Conservation (phyloP, 2,329 filamentous ascomycete species). For the Calonectria crousiana region DNA sequence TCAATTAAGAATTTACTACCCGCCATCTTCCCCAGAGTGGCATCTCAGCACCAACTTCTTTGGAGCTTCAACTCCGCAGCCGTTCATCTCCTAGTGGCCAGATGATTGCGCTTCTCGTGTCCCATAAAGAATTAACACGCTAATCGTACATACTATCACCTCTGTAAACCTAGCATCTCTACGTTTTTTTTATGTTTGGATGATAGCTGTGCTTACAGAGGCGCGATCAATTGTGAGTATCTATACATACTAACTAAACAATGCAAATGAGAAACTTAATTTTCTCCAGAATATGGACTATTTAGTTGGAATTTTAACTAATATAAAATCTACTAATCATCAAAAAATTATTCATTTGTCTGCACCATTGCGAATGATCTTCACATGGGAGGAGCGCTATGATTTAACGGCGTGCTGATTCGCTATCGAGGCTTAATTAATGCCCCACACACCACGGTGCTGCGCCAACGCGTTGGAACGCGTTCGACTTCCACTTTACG, state of each 20-base stretch:
- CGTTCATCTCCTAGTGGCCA: neutral
- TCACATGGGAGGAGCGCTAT: neutral
- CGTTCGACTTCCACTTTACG: constrained; percentile 49
- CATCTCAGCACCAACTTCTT: neutral
- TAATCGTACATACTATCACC: neutral
- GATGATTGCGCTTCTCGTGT: neutral
- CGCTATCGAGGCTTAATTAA: constrained; percentile 39
- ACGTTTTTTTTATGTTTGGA: neutral
- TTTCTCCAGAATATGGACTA: neutral
- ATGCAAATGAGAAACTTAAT: neutral
- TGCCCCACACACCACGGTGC: constrained; percentile 34
- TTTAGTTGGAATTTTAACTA: neutral
- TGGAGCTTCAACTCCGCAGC: neutral
- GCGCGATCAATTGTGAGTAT: neutral
- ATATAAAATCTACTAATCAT: neutral
- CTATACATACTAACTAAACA: neutral
- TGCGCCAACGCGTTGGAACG: constrained; percentile 47
- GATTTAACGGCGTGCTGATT: constrained; percentile 28
- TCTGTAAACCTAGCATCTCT: neutral
- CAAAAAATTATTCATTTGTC: neutral
- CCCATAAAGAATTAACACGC: neutral
- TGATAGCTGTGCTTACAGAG: neutral
- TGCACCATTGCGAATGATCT: neutral
- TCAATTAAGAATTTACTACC: neutral
- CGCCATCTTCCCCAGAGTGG: neutral